phyloP scores from a whole-genome alignment of 768 basidiomycete species.

The Inosperma sp. region DNA sequence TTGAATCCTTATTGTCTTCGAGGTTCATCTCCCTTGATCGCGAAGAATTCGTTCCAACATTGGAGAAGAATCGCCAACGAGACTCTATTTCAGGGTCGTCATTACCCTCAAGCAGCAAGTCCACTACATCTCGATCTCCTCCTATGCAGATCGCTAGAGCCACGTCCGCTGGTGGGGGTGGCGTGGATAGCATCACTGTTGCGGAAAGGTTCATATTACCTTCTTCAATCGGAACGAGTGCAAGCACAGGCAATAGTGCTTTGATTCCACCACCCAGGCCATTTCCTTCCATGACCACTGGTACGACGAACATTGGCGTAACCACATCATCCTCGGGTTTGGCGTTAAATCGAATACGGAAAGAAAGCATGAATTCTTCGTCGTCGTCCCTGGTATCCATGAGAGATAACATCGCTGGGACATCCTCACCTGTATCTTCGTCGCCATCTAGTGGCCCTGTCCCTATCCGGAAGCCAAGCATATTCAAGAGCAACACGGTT shows the following conservation, averaged over 20 bases:
- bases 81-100: slow-evolving; percentile 45
- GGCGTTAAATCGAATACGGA: slow-evolving; percentile 43
- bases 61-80: slow-evolving; percentile 59
- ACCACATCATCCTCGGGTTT: slow-evolving; percentile 31
- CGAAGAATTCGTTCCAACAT: slow-evolving; percentile 71
- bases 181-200: slow-evolving; percentile 20
- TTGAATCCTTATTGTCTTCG: slow-evolving; percentile 71
- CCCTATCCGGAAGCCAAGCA: slow-evolving; percentile 30
- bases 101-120: slow-evolving; percentile 17
- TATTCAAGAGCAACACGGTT: slow-evolving; percentile 38
- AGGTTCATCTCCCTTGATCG: slow-evolving; percentile 62
- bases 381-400: slow-evolving; percentile 27
- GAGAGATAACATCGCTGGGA: slow-evolving; percentile 17
- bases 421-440: slow-evolving; percentile 27
- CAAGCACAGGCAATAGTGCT: slow-evolving; percentile 23
- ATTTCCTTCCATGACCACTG: slow-evolving; percentile 17
- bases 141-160: slow-evolving; percentile 19
- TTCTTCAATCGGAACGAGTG: slow-evolving; percentile 21
- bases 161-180: slow-evolving; percentile 15
- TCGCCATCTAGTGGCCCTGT: slow-evolving; percentile 28
- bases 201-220: slow-evolving; percentile 29
- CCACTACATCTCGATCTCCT: slow-evolving; percentile 19
- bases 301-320: slow-evolving; percentile 5
- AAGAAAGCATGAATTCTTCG: slow-evolving; percentile 44
- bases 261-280: slow-evolving; percentile 30